Base-by-base conservation (phyloP, 495 filamentous ascomycete species). In the Lepraria neglecta region DNA sequence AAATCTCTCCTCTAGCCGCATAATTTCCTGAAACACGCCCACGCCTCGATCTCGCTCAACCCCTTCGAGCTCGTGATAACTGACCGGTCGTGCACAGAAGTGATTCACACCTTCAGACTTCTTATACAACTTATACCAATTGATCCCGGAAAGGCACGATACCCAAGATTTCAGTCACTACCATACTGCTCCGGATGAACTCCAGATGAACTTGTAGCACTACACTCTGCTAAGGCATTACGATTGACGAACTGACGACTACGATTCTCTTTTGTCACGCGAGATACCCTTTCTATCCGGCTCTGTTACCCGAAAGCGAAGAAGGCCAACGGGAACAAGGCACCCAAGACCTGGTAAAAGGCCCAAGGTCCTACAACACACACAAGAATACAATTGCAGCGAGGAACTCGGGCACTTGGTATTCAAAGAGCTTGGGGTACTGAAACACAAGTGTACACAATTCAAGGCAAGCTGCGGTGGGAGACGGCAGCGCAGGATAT, bases 1-100 rank as follows among this genome's bases (percentile, higher is more conserved):
- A 33, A 56, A 43, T 62, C 61, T 31, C 64, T 60, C 48, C 52
- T 66, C 44, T 70, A 73, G 24, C 31, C 33, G 53, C 31, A 30
- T 42, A 40, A 31, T 31, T 17, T 56, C 33, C 48, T 52, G 48
- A 52, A 52, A 52, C 48, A 11, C 35, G 35, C 35, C 35, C 7
- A 38, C 35, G 35, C 35, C 7, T 38, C 35, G 35, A 38, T 17
- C 48, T 52, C 15, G n/a, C 4, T 31, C 48, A 31, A 52, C 30
- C 48, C 28, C 28, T 31, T 52, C n/a, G 48, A 30, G 48, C 48
- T 17, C 28, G 48, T 31, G 3, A 31, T 10, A 27, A 33, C n/a
- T 11, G 48, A 31, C 15, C 48, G 28, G 15, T 15, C 30, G 6
- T 9, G 7, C 19, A 1, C 15, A 52, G 6, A 31, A n/a, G 9